A percentile compares a stretch with the other conserved stretches of the same genome.
phyloP scores from a whole-genome alignment of 2,329 filamentous ascomycete genomes.

The Alternaria triticina region DNA sequence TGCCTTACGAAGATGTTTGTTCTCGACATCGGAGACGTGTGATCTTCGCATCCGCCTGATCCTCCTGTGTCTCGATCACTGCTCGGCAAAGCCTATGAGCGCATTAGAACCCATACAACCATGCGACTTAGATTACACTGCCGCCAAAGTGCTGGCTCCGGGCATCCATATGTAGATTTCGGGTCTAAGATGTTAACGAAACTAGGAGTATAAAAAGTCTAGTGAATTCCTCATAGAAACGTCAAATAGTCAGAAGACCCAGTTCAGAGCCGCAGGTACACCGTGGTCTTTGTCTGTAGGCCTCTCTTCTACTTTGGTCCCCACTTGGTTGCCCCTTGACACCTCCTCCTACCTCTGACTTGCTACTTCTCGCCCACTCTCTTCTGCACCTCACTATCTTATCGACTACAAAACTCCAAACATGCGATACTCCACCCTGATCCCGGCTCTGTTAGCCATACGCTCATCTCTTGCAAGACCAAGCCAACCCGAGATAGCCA shows the following conservation, averaged over 20 bases:
- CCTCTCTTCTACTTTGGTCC: background rate
- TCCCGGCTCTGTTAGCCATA: conserved; percentile 13
- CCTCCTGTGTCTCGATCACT: background rate
- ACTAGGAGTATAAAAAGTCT: background rate
- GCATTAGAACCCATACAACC: background rate
- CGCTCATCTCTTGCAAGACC: conserved; percentile 13
- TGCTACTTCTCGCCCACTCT: background rate
- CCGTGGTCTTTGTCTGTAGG: background rate
- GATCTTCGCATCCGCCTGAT: background rate
- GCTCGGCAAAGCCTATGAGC: background rate
- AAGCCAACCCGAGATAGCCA: conserved; percentile 22
- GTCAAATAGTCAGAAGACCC: background rate
- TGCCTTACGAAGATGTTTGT: background rate
- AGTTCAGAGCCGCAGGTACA: background rate
- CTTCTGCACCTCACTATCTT: background rate
- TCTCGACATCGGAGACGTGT: background rate
- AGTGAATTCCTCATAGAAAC: background rate
- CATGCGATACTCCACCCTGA: conserved; percentile 18
- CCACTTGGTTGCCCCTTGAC: background rate
- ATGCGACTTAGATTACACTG: background rate
- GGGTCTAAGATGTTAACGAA: background rate
- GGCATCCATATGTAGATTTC: background rate
- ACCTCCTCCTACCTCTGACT: background rate
- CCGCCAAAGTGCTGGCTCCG: background rate
- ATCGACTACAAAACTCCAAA: background rate